Percentiles rank a stretch among this genome's conserved stretches.
phyloP scores from a whole-genome alignment of 805 yeast genomes.

The Metschnikowia lochheadii region DNA sequence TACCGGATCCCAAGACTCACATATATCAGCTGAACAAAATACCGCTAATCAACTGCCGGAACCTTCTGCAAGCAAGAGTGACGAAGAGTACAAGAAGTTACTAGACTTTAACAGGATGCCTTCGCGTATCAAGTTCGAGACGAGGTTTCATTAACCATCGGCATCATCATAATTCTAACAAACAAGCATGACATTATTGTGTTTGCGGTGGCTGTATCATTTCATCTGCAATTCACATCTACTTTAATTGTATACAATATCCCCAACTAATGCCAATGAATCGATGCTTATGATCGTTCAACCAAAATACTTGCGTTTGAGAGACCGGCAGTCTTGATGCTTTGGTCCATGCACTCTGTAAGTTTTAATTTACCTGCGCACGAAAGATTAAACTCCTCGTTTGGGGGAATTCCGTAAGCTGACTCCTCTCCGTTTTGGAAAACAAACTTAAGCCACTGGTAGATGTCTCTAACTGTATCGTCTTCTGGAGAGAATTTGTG shows the following conservation, averaged over 20 bases:
- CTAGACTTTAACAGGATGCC: constrained; percentile 8
- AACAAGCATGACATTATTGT: background rate
- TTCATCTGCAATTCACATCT: background rate
- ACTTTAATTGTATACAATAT: background rate
- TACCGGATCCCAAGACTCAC: background rate
- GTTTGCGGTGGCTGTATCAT: background rate
- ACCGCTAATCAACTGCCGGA: background rate
- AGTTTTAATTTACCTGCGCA: constrained; percentile 38
- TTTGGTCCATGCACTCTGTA: constrained; percentile 54
- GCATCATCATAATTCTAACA: background rate
- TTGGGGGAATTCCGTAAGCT: constrained; percentile 48
- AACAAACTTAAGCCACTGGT: constrained; percentile 61
- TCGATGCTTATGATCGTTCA: constrained; percentile 34
- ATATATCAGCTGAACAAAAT: background rate
- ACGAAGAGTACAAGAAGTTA: constrained; percentile 7
- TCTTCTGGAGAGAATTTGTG: constrained; percentile 53
- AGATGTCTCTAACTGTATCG: constrained; percentile 59
- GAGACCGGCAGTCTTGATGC: constrained; percentile 72
- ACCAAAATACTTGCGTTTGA: constrained; percentile 76
- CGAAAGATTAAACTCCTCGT: constrained; percentile 30
- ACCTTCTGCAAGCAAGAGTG: background rate
- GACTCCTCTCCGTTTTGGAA: constrained; percentile 41
- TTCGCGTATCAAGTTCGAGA: constrained; percentile 4
- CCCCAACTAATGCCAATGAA: background rate
- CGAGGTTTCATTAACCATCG: background rate